phyloP scores from a whole-genome alignment of 345 rosid species.

The Arabis alpina region DNA sequence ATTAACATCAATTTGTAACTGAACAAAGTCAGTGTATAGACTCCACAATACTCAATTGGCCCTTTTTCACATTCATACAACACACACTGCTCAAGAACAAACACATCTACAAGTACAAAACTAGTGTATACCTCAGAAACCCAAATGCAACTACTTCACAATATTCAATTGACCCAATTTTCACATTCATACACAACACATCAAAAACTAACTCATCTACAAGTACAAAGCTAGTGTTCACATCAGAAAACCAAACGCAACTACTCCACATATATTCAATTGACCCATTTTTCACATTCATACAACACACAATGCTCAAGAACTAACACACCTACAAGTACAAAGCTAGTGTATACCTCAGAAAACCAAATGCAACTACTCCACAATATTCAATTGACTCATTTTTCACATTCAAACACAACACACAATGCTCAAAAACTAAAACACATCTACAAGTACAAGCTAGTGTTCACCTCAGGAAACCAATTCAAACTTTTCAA shows the following conservation, averaged over 20 bases:
- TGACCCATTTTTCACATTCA: not conserved
- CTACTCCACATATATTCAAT: slow-evolving; percentile 8
- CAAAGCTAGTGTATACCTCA: slow-evolving; percentile 7
- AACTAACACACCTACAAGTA: slow-evolving; percentile 17
- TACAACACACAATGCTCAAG: slow-evolving; percentile 19
- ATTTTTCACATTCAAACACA: slow-evolving; percentile 5
- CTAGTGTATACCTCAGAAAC: slow-evolving; percentile 6
- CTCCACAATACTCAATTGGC: not conserved
- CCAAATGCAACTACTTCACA: slow-evolving; percentile 12
- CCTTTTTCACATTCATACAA: not conserved
- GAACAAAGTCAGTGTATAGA: not conserved
- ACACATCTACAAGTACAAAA: slow-evolving; percentile 11
- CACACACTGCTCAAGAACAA: slow-evolving; percentile 23
- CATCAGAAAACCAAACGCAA: not conserved
- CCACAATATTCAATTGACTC: slow-evolving; percentile 4
- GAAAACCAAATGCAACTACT: not conserved
- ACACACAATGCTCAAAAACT: slow-evolving; percentile 25
- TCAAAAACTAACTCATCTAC: slow-evolving; percentile 19
- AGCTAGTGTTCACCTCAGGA: slow-evolving; percentile 16
- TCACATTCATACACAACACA: slow-evolving; percentile 15
- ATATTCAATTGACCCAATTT: not conserved
- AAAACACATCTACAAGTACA: slow-evolving; percentile 12
- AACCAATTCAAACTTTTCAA: not conserved
- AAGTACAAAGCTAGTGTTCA: slow-evolving; percentile 17
- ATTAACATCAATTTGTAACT: slow-evolving; percentile 30